Conservation (phyloP, 169 alveolate genomes). For the Perkinsus chesapeaki region DNA sequence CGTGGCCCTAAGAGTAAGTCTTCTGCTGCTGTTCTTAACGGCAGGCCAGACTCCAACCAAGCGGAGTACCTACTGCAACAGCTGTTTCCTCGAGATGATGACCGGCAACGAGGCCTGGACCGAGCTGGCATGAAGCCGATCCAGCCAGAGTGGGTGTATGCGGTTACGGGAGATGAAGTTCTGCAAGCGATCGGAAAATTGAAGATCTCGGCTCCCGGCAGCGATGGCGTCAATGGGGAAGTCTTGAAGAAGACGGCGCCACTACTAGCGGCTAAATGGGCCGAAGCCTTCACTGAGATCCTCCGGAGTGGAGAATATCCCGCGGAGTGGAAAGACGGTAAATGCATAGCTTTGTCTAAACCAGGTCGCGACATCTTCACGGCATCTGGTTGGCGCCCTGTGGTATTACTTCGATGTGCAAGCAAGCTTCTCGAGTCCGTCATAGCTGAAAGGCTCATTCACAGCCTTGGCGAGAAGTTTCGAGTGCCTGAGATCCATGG, state of each 20-base stretch:
- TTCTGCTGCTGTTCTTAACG: neutral
- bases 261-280: neutral
- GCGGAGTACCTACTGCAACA: neutral
- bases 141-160: neutral
- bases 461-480: neutral
- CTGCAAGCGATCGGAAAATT: neutral
- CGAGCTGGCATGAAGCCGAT: neutral
- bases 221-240: neutral
- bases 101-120: neutral
- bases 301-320: neutral
- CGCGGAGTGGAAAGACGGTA: neutral
- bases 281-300: neutral
- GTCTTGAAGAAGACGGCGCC: neutral
- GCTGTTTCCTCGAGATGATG: neutral
- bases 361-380: neutral
- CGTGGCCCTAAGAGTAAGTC: neutral
- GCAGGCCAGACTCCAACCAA: neutral
- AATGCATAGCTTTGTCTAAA: neutral
- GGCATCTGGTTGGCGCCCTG: neutral
- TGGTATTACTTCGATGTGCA: neutral
- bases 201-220: neutral
- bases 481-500: neutral
- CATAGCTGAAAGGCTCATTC: neutral
- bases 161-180: neutral
- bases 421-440: neutral